A percentile compares a stretch with the other conserved stretches of the same genome.
These are phyloP conservation scores for Closterium sp. DNA, from an alignment of 139 green algal genomes.

Conservation along the genomic window DNA sequence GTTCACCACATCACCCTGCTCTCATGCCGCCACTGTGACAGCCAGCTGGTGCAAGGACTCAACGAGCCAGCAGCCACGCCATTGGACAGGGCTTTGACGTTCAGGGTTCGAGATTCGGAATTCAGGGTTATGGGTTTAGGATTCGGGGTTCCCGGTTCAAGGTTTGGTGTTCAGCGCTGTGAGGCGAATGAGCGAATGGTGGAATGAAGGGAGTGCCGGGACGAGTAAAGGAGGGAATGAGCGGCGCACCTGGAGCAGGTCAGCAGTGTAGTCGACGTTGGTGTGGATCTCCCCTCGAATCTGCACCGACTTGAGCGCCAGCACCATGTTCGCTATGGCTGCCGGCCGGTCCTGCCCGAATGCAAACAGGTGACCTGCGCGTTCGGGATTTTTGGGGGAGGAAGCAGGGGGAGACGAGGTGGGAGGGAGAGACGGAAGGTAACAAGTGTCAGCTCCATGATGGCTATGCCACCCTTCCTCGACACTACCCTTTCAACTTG, in stretches of 20 bases:
- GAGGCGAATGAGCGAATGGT: no score
- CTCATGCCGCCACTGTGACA: neutral
- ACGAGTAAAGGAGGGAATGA: no score
- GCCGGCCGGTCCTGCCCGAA: constrained; percentile 75
- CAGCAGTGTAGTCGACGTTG: constrained; percentile 79
- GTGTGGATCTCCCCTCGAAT: constrained; percentile 96
- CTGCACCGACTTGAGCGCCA: constrained; percentile 88
- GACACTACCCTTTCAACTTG: neutral
- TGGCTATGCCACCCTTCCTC: no score
- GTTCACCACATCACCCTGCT: no score
- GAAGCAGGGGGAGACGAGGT: no score
- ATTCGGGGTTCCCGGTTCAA: neutral
- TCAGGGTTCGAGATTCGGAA: no score
- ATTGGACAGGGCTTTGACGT: no score
- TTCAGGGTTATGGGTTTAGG: no score
- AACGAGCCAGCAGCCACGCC: neutral
- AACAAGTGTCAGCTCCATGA: constrained; percentile 92
- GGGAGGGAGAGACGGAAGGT: constrained; percentile 52
- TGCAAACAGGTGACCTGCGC: constrained; percentile 84
- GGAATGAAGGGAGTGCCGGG: no score
- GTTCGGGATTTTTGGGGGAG: no score
- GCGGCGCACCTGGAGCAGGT: constrained; percentile 10
- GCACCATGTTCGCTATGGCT: constrained; percentile 87
- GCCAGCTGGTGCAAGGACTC: neutral
- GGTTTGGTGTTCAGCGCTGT: no score